Conservation (phyloP, 805 yeast species). For the Saturnispora ahearnii region DNA sequence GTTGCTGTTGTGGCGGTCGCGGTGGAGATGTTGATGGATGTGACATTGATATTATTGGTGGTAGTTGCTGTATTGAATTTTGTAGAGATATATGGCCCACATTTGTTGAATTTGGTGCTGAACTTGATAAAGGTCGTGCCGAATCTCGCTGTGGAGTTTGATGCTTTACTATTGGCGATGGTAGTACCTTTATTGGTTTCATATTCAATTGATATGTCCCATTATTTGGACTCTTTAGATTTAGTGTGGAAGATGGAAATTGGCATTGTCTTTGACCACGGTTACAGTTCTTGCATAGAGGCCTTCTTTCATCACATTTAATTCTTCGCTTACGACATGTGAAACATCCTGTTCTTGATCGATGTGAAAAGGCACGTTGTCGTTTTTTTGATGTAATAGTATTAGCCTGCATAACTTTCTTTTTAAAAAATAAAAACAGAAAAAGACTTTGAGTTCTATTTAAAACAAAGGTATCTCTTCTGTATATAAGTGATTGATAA, state of each 20-base stretch:
- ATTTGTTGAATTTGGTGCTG: not conserved
- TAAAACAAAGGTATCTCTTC: no score
- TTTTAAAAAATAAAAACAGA: not conserved
- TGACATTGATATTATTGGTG: not conserved
- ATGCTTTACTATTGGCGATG: conserved; percentile 1
- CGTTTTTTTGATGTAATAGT: conserved; percentile 22
- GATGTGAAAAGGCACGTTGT: conserved; percentile 39
- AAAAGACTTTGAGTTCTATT: no score
- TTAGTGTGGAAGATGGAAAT: conserved; percentile 34
- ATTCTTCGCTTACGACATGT: conserved; percentile 65
- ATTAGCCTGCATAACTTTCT: not conserved
- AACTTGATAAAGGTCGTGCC: not conserved
- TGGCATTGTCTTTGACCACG: conserved; percentile 55
- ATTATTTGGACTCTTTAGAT: not conserved
- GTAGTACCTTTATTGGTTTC: not conserved
- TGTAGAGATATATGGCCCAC: no score
- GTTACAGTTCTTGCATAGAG: conserved; percentile 60
- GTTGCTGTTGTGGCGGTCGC: not conserved
- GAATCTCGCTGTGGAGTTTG: not conserved
- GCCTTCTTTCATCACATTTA: conserved; percentile 69
- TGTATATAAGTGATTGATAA: no score
- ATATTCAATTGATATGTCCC: not conserved
- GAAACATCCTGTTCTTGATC: conserved; percentile 69
- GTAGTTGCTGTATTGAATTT: not conserved
- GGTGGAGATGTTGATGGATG: not conserved